Evolutionary conservation across 805 yeast species (phyloP).

Genomic region (Nakazawaea ambrosiae): DNA sequence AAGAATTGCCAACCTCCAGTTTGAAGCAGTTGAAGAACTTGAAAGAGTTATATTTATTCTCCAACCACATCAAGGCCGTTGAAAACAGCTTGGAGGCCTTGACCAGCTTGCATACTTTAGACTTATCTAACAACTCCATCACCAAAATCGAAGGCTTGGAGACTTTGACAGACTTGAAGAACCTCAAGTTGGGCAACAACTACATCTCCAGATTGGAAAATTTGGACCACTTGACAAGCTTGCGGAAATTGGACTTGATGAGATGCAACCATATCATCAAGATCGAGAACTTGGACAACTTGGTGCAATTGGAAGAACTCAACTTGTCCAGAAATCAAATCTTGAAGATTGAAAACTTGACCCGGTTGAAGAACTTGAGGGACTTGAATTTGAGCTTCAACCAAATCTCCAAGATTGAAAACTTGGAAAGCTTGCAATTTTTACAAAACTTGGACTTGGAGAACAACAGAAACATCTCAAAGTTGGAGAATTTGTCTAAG

Average conservation of each 20-base stretch:
- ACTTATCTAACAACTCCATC: slow-evolving; percentile 7
- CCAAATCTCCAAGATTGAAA: slow-evolving; percentile 59
- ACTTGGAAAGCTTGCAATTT: slow-evolving; percentile 45
- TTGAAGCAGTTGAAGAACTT: slow-evolving; percentile 6
- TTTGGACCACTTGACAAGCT: slow-evolving; percentile 60
- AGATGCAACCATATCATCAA: slow-evolving; percentile 6
- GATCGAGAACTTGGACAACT: slow-evolving; percentile 12
- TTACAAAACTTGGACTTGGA: slow-evolving; percentile 81
- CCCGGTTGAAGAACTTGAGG: slow-evolving; percentile 44
- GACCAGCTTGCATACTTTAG: slow-evolving; percentile 29
- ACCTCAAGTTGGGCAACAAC: slow-evolving; percentile 65
- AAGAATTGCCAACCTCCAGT: slow-evolving; percentile 2
- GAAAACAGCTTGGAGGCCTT: slow-evolving; percentile 52
- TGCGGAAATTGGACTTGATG: slow-evolving; percentile 44
- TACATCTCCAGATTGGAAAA: slow-evolving; percentile 58
- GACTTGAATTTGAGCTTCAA: slow-evolving; percentile 75
- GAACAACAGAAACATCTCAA: slow-evolving; percentile 83
- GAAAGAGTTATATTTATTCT: slow-evolving; percentile 16
- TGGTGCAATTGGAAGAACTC: slow-evolving; percentile 61
- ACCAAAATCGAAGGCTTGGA: slow-evolving; percentile 57
- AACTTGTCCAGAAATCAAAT: slow-evolving; percentile 86
- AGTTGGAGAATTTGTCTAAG: slow-evolving; percentile 22
- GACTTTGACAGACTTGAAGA: slow-evolving; percentile 36
- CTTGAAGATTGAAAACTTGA: slow-evolving; percentile 40
- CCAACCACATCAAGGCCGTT: slow-evolving; percentile 51